Evolutionary conservation across 768 basidiomycete species (phyloP).

Genomic region (Pisolithus tinctorius): DNA sequence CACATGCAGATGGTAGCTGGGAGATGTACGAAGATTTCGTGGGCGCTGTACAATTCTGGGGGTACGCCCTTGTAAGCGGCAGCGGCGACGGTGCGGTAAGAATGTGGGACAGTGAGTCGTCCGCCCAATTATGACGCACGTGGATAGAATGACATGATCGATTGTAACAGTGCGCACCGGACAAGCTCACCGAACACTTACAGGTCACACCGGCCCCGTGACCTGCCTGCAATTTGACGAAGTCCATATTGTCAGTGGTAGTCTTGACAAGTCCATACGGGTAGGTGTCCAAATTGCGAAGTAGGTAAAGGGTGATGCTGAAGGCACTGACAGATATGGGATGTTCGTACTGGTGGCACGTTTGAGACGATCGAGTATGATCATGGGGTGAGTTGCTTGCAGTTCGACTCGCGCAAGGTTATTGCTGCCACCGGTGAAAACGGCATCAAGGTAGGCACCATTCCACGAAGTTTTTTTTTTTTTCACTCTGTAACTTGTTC

Average conservation of each 20-base stretch:
- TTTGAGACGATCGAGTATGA: constrained; percentile 90
- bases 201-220: constrained; percentile 90
- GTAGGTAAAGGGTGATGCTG: background rate
- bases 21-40: constrained; percentile 97
- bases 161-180: constrained; percentile 84
- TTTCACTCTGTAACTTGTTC: background rate
- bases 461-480: background rate
- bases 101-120: constrained; percentile 96
- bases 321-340: constrained; percentile 71
- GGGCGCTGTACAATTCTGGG: constrained; percentile 98
- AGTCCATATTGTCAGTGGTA: constrained; percentile 85
- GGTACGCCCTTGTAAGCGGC: constrained; percentile 93
- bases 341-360: constrained; percentile 82
- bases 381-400: constrained; percentile 81
- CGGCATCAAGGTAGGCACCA: constrained; percentile 65
- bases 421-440: constrained; percentile 92
- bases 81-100: constrained; percentile 95
- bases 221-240: constrained; percentile 97
- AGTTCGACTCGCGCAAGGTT: constrained; percentile 93
- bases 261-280: constrained; percentile 87
- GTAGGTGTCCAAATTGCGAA: constrained; percentile 37
- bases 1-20: constrained; percentile 85
- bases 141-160: background rate
- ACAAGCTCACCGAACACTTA: constrained; percentile 86
- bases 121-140: background rate